These are phyloP conservation scores for Phoma herbarum DNA, from an alignment of 2,329 filamentous ascomycete genomes.

Conservation along the genomic window DNA sequence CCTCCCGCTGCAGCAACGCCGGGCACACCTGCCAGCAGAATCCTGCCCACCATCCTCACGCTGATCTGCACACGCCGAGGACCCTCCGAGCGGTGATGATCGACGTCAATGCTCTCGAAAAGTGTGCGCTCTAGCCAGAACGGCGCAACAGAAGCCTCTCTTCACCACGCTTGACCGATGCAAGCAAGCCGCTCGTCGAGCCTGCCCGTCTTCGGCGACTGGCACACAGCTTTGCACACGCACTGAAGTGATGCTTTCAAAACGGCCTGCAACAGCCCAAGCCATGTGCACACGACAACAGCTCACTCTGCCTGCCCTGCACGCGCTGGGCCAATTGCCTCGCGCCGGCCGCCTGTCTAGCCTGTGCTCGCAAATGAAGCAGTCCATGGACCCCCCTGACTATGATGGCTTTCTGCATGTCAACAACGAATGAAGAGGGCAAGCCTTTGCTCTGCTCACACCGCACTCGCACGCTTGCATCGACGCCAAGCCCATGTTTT, in stretches of 20 bases:
- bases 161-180: slow-evolving; percentile 17
- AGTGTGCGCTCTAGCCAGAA: slow-evolving; percentile 18
- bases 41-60: background rate
- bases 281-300: slow-evolving; percentile 21
- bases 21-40: slow-evolving; percentile 1
- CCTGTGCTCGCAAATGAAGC: slow-evolving; percentile 24
- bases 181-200: slow-evolving; percentile 16
- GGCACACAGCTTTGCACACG: background rate
- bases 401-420: slow-evolving; percentile 14
- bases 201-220: slow-evolving; percentile 15
- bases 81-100: slow-evolving; percentile 22
- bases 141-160: slow-evolving; percentile 12
- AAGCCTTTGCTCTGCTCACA: slow-evolving; percentile 17
- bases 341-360: slow-evolving; percentile 30
- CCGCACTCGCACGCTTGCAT: slow-evolving; percentile 23
- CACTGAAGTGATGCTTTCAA: background rate
- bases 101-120: slow-evolving; percentile 18
- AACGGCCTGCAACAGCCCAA: background rate
- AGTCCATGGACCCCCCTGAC: slow-evolving; percentile 34
- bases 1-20: slow-evolving; percentile 1
- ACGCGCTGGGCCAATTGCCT: slow-evolving; percentile 12
- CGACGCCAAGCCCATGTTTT: slow-evolving; percentile 11
- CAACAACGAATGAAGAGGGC: slow-evolving; percentile 31
- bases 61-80: slow-evolving; percentile 24
- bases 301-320: slow-evolving; percentile 3